A percentile compares a stretch with the other conserved stretches of the same genome.
Evolutionary conservation across 352 stramenopile species (phyloP).

Genomic region (Pythium aquatile): DNA sequence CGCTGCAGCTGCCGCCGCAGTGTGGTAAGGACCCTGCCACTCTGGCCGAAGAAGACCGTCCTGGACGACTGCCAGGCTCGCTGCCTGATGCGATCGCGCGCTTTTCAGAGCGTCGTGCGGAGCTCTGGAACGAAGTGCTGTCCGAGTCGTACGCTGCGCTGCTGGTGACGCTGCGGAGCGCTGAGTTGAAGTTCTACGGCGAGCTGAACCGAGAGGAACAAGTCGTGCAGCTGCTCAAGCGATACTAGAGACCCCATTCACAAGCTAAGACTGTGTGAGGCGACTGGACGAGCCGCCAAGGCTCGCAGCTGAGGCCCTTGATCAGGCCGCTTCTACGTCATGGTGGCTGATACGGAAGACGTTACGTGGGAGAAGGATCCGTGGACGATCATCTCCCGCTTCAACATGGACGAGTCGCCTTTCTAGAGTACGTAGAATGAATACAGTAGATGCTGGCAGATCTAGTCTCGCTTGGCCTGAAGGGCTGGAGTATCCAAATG

Average conservation of each 20-base stretch:
- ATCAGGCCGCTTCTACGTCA: neutral
- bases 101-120: neutral
- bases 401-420: neutral
- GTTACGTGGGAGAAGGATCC: neutral
- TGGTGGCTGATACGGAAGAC: neutral
- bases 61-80: conserved; percentile 23
- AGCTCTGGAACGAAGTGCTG: conserved; percentile 23
- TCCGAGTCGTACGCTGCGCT: conserved; percentile 17
- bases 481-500: neutral
- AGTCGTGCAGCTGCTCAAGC: conserved; percentile 15
- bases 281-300: too few species aligned
- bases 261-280: neutral
- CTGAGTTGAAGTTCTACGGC: conserved; percentile 25
- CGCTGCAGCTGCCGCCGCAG: conserved; percentile 9
- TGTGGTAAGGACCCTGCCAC: conserved; percentile 17
- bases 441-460: neutral
- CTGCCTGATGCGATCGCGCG: conserved; percentile 19
- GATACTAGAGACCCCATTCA: neutral
- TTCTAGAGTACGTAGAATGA: neutral
- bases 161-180: conserved; percentile 20
- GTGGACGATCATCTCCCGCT: neutral
- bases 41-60: conserved; percentile 9
- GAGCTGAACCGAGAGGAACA: neutral
- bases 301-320: neutral
- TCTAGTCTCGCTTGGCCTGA: neutral